Evolutionary conservation across 1,139 yeast genomes (phyloP).

Genomic region (Scheffersomyces parashehatae): DNA sequence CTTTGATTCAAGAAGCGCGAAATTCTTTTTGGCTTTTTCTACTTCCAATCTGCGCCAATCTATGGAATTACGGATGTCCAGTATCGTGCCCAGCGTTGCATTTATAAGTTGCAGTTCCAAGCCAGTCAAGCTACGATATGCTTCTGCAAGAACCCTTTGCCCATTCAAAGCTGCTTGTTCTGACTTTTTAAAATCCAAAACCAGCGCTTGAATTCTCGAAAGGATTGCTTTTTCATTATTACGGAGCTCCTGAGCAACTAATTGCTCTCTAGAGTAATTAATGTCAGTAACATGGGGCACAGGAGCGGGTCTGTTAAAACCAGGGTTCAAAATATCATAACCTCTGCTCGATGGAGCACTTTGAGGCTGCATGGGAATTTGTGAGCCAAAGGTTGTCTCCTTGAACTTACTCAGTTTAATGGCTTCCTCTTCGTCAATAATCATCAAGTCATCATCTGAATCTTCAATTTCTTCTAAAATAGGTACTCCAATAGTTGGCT

Average conservation of each 20-base stretch:
- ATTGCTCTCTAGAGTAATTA: conserved; percentile 1
- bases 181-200: too few species aligned
- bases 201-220: background rate
- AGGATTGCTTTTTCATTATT: background rate
- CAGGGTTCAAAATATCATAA: conserved; percentile 1
- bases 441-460: conserved; percentile 23
- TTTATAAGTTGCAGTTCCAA: too few species aligned
- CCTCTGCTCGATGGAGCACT: conserved; percentile 1
- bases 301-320: conserved; percentile 34
- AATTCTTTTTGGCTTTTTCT: background rate
- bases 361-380: too few species aligned
- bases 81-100: too few species aligned
- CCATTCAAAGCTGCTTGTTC: background rate
- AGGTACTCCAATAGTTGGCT: too few species aligned
- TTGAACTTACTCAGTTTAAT: conserved; percentile 18
- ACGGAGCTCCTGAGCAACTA: conserved; percentile 5
- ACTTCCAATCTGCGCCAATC: background rate
- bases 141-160: background rate
- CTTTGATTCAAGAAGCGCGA: background rate
- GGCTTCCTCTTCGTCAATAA: conserved; percentile 20
- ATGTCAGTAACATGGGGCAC: conserved; percentile 26
- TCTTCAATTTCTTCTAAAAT: conserved; percentile 3
- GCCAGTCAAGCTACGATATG: background rate
- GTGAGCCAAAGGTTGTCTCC: conserved; percentile 14
- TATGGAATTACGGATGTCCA: background rate